A percentile compares a stretch with the other conserved stretches of the same genome.
Evolutionary conservation across 345 rosid species (phyloP).

Genomic region (Combretum micranthum): DNA sequence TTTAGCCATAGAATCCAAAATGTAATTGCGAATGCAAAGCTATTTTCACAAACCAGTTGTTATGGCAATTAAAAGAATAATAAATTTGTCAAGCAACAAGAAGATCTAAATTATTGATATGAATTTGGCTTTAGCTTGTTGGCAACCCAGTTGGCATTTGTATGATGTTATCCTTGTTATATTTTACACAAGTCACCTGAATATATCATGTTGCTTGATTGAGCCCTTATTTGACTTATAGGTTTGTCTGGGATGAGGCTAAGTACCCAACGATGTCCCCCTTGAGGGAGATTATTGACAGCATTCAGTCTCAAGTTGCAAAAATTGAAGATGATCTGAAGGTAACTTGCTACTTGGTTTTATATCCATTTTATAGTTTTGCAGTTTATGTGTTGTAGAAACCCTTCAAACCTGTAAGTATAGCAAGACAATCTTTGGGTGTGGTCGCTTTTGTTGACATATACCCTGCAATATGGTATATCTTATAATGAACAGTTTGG

Average conservation of each 20-base stretch:
- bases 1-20: too few relatives aligned
- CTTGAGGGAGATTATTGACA: conserved; percentile 75
- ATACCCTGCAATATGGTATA: too few relatives aligned
- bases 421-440: too few relatives aligned
- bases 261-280: conserved; percentile 95
- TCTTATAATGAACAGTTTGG: too few relatives aligned
- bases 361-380: not conserved
- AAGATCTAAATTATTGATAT: not conserved
- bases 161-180: not conserved
- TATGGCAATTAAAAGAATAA: too few relatives aligned
- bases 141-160: not conserved
- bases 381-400: too few relatives aligned
- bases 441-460: too few relatives aligned
- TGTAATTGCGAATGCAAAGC: too few relatives aligned
- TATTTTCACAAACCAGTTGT: too few relatives aligned
- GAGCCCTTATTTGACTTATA: conserved; percentile 16
- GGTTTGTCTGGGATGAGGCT: conserved; percentile 98
- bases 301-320: conserved; percentile 72
- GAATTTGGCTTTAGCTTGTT: not conserved
- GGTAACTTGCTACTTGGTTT: conserved; percentile 33
- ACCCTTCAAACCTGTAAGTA: too few relatives aligned
- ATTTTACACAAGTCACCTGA: not conserved
- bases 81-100: too few relatives aligned
- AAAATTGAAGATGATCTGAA: conserved; percentile 99
- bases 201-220: not conserved